Percentiles rank a stretch among this genome's conserved stretches.
phyloP scores from a whole-genome alignment of 306 rosid species.

The Pterocarpus santalinus region DNA sequence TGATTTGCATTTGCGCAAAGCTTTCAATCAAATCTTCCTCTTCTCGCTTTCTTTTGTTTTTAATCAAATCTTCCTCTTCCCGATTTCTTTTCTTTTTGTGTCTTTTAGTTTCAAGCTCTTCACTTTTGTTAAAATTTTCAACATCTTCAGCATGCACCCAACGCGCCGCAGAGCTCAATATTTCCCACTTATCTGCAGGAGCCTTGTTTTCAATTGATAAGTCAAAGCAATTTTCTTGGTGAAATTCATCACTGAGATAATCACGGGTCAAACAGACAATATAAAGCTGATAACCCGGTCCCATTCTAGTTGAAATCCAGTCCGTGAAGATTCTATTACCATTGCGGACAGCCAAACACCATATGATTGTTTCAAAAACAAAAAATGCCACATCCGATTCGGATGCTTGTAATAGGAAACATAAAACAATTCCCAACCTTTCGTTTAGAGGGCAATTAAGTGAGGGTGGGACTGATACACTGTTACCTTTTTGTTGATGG shows the following conservation, averaged over 20 bases:
- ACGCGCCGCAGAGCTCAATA: slow-evolving; percentile 8
- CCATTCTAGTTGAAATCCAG: background rate
- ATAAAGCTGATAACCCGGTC: background rate
- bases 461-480: slow-evolving; percentile 30
- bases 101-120: background rate
- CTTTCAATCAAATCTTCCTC: background rate
- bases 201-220: background rate
- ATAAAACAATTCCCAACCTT: slow-evolving; percentile 50
- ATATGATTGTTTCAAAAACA: background rate
- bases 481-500: slow-evolving; percentile 5
- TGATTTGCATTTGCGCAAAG: background rate
- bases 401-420: slow-evolving; percentile 38
- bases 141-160: background rate
- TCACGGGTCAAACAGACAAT: background rate
- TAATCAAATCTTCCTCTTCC: background rate
- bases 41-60: background rate
- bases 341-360: background rate
- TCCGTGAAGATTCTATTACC: background rate
- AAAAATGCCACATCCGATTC: too few relatives aligned
- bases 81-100: background rate
- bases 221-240: background rate
- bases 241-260: background rate
- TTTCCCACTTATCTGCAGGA: background rate
- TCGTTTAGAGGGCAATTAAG: slow-evolving; percentile 19
- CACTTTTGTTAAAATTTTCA: background rate